These are phyloP conservation scores for Malus sylvestris DNA, from an alignment of 306 rosid genomes.

Conservation along the genomic window DNA sequence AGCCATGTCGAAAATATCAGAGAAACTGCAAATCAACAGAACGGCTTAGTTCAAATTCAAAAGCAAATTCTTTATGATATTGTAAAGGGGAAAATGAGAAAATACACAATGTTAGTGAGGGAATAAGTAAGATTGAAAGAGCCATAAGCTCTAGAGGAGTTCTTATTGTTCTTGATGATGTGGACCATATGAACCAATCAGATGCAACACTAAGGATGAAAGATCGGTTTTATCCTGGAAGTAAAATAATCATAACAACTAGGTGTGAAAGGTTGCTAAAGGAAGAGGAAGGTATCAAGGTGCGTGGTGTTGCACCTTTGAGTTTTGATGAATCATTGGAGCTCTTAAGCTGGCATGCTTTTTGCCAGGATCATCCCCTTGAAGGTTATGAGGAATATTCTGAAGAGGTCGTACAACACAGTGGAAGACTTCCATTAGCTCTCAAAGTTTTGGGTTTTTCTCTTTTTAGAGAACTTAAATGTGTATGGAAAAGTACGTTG, in stretches of 20 bases:
- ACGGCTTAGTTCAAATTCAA: background rate
- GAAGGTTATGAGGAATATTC: too few species aligned
- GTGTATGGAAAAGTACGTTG: background rate
- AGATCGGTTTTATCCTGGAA: background rate
- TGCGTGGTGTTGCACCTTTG: too few species aligned
- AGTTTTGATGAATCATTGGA: background rate
- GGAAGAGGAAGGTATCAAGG: background rate
- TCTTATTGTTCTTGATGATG: background rate
- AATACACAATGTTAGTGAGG: background rate
- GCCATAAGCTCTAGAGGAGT: background rate
- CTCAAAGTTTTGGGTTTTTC: background rate
- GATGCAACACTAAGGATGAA: background rate
- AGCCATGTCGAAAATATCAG: background rate
- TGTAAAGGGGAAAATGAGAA: background rate
- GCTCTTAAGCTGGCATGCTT: background rate
- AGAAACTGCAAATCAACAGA: background rate
- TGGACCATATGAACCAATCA: background rate
- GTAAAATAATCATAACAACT: background rate
- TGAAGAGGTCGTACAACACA: too few species aligned
- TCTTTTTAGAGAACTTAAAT: too few species aligned
- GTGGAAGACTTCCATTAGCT: background rate
- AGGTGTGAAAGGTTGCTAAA: background rate
- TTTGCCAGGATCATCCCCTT: background rate
- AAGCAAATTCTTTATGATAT: background rate
- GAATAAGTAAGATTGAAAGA: background rate